Conservation (phyloP, 805 yeast genomes). For the Nakazawaea sp. region DNA sequence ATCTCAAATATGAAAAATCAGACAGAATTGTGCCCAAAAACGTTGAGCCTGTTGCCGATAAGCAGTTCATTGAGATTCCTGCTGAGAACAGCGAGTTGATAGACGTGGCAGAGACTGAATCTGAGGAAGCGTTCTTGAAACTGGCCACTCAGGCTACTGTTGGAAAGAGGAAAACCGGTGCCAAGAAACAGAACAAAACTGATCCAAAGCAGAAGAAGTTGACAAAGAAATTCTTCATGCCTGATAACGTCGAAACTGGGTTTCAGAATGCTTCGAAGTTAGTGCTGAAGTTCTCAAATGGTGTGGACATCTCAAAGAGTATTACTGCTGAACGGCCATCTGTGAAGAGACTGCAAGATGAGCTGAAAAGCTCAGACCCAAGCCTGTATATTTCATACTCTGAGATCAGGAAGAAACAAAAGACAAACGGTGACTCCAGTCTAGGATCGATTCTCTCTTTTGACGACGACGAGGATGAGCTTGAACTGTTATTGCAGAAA, state of each 20-base stretch:
- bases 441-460: neutral
- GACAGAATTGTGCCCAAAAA: slow-evolving; percentile 65
- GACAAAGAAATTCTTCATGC: slow-evolving; percentile 58
- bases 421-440: neutral
- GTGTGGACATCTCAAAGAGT: neutral
- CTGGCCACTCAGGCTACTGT: slow-evolving; percentile 62
- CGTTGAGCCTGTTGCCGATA: slow-evolving; percentile 48
- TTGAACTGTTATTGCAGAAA: slow-evolving; percentile 2
- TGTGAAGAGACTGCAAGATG: neutral
- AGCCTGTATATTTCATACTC: neutral
- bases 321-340: no score
- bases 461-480: slow-evolving; percentile 10
- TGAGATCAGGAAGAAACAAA: neutral
- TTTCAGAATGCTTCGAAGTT: slow-evolving; percentile 46
- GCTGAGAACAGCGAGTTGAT: slow-evolving; percentile 55
- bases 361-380: neutral
- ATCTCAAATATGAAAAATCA: slow-evolving; percentile 37
- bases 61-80: slow-evolving; percentile 57
- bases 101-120: slow-evolving; percentile 45
- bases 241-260: slow-evolving; percentile 63
- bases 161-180: slow-evolving; percentile 22
- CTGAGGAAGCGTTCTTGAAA: slow-evolving; percentile 55
- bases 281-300: slow-evolving; percentile 24
- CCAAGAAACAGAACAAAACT: slow-evolving; percentile 15
- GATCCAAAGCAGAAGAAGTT: slow-evolving; percentile 11